Evolutionary conservation across 2,329 filamentous ascomycete genomes (phyloP).

Genomic region (Botrytis medusae): DNA sequence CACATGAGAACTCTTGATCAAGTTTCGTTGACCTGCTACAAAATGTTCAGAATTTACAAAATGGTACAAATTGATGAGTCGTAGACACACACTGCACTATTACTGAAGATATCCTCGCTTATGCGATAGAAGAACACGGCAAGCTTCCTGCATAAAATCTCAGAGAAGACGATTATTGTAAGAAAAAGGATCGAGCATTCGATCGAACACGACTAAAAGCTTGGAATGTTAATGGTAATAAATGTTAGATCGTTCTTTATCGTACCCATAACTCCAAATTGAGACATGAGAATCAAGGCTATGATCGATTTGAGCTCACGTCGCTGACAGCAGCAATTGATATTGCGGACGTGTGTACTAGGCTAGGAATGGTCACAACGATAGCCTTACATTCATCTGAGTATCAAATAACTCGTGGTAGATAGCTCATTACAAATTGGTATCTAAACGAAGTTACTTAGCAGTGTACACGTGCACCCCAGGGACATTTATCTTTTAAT

Average conservation of each 20-base stretch:
- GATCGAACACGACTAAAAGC: fast-evolving
- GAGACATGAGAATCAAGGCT: neutral
- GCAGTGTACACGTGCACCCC: neutral
- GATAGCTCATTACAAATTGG: no score
- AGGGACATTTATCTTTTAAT: neutral
- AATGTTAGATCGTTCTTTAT: neutral
- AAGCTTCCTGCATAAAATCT: neutral
- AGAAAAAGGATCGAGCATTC: neutral
- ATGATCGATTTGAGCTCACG: neutral
- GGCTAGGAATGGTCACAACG: no score
- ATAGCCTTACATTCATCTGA: no score
- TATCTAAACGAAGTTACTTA: no score
- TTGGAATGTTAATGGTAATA: neutral
- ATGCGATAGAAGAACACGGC: neutral
- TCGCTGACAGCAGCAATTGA: neutral
- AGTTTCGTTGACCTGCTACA: fast-evolving
- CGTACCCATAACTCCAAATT: neutral
- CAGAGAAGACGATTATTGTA: neutral
- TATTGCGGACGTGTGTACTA: neutral
- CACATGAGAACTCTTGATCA: neutral
- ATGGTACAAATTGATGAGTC: neutral
- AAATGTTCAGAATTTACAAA: neutral
- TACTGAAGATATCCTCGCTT: neutral
- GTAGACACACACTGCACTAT: neutral
- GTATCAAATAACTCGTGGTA: neutral